Evolutionary conservation across 371 early-diverging fungal genomes (phyloP).

Genomic region (Circinella umbellata): DNA sequence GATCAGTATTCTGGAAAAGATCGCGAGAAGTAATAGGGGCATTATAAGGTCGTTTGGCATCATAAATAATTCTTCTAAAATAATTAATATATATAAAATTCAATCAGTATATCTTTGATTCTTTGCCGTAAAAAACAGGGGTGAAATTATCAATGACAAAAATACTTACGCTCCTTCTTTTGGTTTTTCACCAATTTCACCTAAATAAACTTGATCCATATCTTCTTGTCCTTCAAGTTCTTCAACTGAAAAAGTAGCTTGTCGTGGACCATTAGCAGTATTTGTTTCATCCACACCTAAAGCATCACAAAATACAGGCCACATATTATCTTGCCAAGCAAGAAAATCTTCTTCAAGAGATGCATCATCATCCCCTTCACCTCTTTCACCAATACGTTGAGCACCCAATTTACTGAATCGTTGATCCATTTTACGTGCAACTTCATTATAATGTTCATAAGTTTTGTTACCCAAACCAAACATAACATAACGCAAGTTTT

Average conservation of each 20-base stretch:
- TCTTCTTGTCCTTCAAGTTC: constrained; percentile 39
- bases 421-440: constrained; percentile 70
- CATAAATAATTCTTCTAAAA: constrained; percentile 50
- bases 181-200: constrained; percentile 62
- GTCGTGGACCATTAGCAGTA: constrained; percentile 38
- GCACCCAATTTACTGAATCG: constrained; percentile 76
- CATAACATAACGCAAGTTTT: constrained; percentile 72
- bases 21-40: constrained; percentile 71
- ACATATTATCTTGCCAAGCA: constrained; percentile 88
- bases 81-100: not conserved
- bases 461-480: constrained; percentile 99
- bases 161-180: constrained; percentile 41
- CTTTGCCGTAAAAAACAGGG: not conserved
- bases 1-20: constrained; percentile 68
- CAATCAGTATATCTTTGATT: no score
- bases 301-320: constrained; percentile 78
- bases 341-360: constrained; percentile 95
- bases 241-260: constrained; percentile 52
- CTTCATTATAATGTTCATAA: constrained; percentile 94
- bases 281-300: constrained; percentile 69
- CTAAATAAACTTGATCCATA: constrained; percentile 57
- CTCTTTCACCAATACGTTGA: constrained; percentile 76
- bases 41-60: constrained; percentile 85
- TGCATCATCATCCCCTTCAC: constrained; percentile 97
- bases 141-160: not conserved